Conservation (phyloP, 768 basidiomycete genomes). For the Candolleomyces eurysporus region DNA sequence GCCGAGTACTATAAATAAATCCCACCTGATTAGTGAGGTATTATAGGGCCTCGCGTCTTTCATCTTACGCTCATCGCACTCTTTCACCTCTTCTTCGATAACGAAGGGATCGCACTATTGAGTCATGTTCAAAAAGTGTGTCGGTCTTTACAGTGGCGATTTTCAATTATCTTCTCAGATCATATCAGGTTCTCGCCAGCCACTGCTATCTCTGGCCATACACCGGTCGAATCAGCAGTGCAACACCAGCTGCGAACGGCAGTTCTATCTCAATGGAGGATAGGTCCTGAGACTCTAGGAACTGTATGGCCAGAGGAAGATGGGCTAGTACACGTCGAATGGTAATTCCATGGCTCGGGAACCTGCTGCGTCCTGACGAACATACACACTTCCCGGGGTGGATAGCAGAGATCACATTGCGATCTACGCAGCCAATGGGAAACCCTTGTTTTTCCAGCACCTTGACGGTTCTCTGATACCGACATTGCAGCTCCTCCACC, state of each 20-base stretch:
- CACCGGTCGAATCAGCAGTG: slow-evolving; percentile 89
- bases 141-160: not conserved
- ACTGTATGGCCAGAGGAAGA: slow-evolving; percentile 99
- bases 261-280: slow-evolving; percentile 81
- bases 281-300: slow-evolving; percentile 79
- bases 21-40: not conserved
- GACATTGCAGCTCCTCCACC: slow-evolving; percentile 85
- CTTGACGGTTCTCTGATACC: slow-evolving; percentile 93
- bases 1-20: not conserved
- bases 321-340: slow-evolving; percentile 88
- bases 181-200: slow-evolving; percentile 60
- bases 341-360: slow-evolving; percentile 48
- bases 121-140: slow-evolving; percentile 12
- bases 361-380: not conserved
- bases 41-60: not conserved
- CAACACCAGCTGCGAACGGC: slow-evolving; percentile 84
- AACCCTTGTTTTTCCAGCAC: slow-evolving; percentile 94
- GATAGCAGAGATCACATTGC: slow-evolving; percentile 92
- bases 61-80: not conserved
- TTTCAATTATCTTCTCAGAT: not conserved
- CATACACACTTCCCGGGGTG: slow-evolving; percentile 14
- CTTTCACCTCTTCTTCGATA: not conserved
- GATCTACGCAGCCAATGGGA: slow-evolving; percentile 83
- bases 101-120: not conserved
- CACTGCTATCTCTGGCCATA: slow-evolving; percentile 85